These are phyloP conservation scores for Pulicaria dysenterica DNA, from an alignment of 129 eudicot species.

Conservation along the genomic window DNA sequence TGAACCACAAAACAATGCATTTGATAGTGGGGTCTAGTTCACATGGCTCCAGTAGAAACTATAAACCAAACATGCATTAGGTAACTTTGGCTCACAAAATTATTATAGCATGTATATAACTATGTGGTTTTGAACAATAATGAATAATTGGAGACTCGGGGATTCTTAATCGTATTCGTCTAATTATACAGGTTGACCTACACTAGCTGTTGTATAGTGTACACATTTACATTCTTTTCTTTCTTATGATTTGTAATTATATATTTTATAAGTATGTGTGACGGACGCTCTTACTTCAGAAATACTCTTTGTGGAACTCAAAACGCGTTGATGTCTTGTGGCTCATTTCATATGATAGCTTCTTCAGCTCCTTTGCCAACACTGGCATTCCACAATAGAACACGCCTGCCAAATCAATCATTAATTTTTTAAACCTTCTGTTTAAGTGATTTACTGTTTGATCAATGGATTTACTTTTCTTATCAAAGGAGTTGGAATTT, in stretches of 20 bases:
- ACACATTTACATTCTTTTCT: slow-evolving; percentile 39
- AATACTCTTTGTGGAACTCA: slow-evolving; percentile 96
- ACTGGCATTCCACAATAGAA: slow-evolving; percentile 93
- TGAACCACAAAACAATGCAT: background rate
- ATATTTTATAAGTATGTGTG: slow-evolving; percentile 13
- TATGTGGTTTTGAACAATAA: background rate
- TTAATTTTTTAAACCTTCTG: background rate
- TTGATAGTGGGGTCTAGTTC: background rate
- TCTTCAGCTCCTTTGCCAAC: slow-evolving; percentile 86
- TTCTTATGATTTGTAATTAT: slow-evolving; percentile 4
- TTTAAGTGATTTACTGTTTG: background rate
- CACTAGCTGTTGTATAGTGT: slow-evolving; percentile 36
- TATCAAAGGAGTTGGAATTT: background rate
- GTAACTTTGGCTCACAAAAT: background rate
- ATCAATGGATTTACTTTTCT: too few relatives aligned
- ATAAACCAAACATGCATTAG: slow-evolving; percentile 18
- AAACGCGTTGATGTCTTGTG: slow-evolving; percentile 92
- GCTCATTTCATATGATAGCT: slow-evolving; percentile 72
- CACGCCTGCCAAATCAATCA: slow-evolving; percentile 61
- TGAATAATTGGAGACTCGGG: slow-evolving; percentile 20
- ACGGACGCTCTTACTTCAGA: slow-evolving; percentile 39
- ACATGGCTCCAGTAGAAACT: slow-evolving; percentile 5
- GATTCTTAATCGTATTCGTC: slow-evolving; percentile 15
- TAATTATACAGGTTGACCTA: slow-evolving; percentile 39
- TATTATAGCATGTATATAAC: background rate